Evolutionary conservation across 495 filamentous ascomycete genomes (phyloP).

Genomic region (Podospora sp.): DNA sequence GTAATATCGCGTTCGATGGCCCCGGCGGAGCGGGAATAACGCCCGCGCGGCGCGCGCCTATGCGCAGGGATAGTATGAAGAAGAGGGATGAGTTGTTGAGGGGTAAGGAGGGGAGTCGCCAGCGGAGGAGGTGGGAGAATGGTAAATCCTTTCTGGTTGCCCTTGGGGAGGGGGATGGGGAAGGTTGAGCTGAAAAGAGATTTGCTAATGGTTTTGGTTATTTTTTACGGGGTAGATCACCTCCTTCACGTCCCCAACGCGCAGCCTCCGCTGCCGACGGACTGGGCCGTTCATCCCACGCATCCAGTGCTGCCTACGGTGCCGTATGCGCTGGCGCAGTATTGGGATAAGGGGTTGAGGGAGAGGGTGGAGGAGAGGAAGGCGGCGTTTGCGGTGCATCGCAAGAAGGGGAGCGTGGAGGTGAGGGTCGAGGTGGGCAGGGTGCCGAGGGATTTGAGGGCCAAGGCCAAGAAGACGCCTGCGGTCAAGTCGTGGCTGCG

Average conservation of each 20-base stretch:
- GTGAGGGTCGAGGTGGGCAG: constrained; percentile 43
- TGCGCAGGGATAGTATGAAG: constrained; percentile 49
- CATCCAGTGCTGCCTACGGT: constrained; percentile 69
- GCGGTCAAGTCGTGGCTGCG: constrained; percentile 51
- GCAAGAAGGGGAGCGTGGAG: constrained; percentile 17
- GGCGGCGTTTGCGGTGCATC: constrained; percentile 33
- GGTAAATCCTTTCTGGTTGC: constrained; percentile 55
- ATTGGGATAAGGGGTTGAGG: constrained; percentile 76
- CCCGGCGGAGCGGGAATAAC: constrained; percentile 27
- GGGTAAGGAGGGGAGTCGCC: constrained; percentile 88
- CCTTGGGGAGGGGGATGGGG: too few relatives aligned
- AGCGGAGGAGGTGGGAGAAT: constrained; percentile 93
- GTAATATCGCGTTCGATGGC: constrained; percentile 20
- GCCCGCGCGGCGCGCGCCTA: constrained; percentile 40
- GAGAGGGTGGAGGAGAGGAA: constrained; percentile 48
- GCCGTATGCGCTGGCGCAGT: constrained; percentile 85
- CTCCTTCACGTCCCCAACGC: constrained; percentile 85
- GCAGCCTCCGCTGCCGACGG: constrained; percentile 74
- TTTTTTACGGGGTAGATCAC: constrained; percentile 65
- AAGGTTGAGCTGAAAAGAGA: neutral
- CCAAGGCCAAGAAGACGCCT: constrained; percentile 51
- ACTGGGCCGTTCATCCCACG: constrained; percentile 81
- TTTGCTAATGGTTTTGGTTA: neutral
- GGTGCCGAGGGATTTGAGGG: constrained; percentile 62
- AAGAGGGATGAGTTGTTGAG: constrained; percentile 76